Conservation (phyloP, 2,329 filamentous ascomycete genomes). For the Myriosclerotinia scirpicola region DNA sequence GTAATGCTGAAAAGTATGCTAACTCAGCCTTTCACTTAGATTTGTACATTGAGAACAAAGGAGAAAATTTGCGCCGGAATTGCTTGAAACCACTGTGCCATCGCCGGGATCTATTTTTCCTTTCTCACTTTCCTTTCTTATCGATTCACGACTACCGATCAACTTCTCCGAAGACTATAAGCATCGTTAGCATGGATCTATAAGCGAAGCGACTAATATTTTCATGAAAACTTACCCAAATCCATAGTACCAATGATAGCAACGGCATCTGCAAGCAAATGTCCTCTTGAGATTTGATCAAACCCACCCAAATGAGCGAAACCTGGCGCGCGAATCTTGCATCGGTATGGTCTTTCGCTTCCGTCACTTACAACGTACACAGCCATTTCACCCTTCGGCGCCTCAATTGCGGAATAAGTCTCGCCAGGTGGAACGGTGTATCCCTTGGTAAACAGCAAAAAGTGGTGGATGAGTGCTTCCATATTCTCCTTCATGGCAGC, state of each 20-base stretch:
- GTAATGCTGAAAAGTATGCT: slow-evolving; percentile 17
- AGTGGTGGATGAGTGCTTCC: slow-evolving; percentile 99
- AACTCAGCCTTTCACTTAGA: slow-evolving; percentile 23
- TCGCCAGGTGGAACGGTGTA: slow-evolving; percentile 96
- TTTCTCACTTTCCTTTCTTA: slow-evolving; percentile 24
- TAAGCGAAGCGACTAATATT: slow-evolving; percentile 23
- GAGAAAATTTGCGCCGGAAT: slow-evolving; percentile 27
- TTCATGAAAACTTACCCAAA: slow-evolving; percentile 60
- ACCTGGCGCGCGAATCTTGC: slow-evolving; percentile 94
- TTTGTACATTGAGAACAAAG: slow-evolving; percentile 33
- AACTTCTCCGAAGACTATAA: slow-evolving; percentile 47
- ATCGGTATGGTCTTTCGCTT: slow-evolving; percentile 93
- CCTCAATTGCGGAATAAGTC: slow-evolving; percentile 97
- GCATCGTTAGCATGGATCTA: slow-evolving; percentile 29
- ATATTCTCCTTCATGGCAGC: slow-evolving; percentile 99
- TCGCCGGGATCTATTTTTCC: slow-evolving; percentile 30
- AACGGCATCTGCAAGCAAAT: slow-evolving; percentile 92
- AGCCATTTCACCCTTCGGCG: slow-evolving; percentile 99
- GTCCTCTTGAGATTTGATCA: slow-evolving; percentile 88
- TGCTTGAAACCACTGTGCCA: slow-evolving; percentile 14
- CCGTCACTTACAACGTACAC: slow-evolving; percentile 96
- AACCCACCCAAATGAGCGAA: slow-evolving; percentile 95
- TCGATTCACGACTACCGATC: slow-evolving; percentile 47
- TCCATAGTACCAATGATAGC: slow-evolving; percentile 92
- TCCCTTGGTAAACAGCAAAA: slow-evolving; percentile 97